phyloP scores from a whole-genome alignment of 148 eudicot species.

The Vaccinium darrowii region DNA sequence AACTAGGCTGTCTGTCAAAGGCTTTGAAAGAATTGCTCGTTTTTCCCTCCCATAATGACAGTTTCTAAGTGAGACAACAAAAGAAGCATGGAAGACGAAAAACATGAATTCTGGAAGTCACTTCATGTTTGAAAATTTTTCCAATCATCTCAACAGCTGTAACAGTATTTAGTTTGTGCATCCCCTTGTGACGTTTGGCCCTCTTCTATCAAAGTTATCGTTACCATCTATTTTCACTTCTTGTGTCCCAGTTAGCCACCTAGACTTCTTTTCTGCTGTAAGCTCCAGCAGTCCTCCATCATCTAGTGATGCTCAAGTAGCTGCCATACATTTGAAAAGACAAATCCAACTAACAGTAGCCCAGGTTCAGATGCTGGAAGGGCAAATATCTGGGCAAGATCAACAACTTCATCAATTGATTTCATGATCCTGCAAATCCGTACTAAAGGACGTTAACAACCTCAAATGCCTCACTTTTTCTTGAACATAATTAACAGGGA shows the following conservation, averaged over 20 bases:
- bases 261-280: slow-evolving; percentile 64
- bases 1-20: neutral
- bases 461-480: neutral
- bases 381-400: slow-evolving; percentile 62
- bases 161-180: slow-evolving; percentile 52
- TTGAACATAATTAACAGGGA: neutral
- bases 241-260: slow-evolving; percentile 52
- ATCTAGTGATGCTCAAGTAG: slow-evolving; percentile 84
- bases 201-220: slow-evolving; percentile 42
- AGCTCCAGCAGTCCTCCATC: slow-evolving; percentile 81
- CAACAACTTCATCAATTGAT: slow-evolving; percentile 69
- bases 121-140: slow-evolving; percentile 53
- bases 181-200: slow-evolving; percentile 40
- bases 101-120: slow-evolving; percentile 56
- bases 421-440: slow-evolving; percentile 72
- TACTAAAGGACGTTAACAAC: neutral
- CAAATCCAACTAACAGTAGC: slow-evolving; percentile 61
- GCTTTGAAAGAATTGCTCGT: neutral
- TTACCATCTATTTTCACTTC: slow-evolving; percentile 70
- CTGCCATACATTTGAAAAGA: slow-evolving; percentile 75
- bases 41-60: slow-evolving; percentile 8
- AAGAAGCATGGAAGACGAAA: slow-evolving; percentile 14
- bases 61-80: neutral
- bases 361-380: slow-evolving; percentile 64
- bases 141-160: slow-evolving; percentile 79